A percentile compares a stretch with the other conserved stretches of the same genome.
phyloP scores from a whole-genome alignment of 2,329 filamentous ascomycete genomes.

The Verticillium zaregamsianum region DNA sequence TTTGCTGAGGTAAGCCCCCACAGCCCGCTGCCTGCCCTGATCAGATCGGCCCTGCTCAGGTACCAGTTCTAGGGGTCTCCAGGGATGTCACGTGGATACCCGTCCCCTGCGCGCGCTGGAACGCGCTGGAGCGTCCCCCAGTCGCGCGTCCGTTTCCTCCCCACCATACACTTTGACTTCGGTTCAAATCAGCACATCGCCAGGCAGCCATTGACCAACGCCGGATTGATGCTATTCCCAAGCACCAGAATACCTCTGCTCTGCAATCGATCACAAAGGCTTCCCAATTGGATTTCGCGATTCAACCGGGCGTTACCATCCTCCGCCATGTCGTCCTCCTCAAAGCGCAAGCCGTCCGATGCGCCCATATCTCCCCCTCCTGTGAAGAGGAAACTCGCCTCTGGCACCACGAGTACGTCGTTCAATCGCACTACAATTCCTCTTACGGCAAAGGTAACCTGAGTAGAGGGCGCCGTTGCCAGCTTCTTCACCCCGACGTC shows the following conservation, averaged over 20 bases:
- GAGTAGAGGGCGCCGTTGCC: constrained; percentile 62
- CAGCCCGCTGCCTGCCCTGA: not conserved
- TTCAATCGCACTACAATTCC: not conserved
- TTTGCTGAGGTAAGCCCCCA: not conserved
- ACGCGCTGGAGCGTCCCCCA: not conserved
- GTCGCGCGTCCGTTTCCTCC: not conserved
- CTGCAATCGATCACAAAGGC: not conserved
- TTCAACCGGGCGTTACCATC: not conserved
- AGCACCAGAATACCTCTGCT: not conserved
- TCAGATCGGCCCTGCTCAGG: no score
- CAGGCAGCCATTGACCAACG: not conserved
- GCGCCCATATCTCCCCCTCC: constrained; percentile 49
- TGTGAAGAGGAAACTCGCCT: constrained; percentile 47
- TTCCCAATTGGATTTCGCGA: not conserved
- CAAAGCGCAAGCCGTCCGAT: constrained; percentile 33
- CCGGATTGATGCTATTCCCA: not conserved
- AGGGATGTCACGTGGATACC: constrained; percentile 1
- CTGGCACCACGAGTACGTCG: constrained; percentile 44
- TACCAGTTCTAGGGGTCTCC: not conserved
- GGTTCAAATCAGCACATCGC: not conserved
- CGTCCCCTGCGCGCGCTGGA: not conserved
- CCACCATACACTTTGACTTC: not conserved
- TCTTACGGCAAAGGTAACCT: no score
- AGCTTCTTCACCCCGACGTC: constrained; percentile 87
- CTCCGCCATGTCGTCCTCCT: constrained; percentile 6